These are phyloP conservation scores for Dentipellis sp. DNA, from an alignment of 768 basidiomycete genomes.

Conservation along the genomic window DNA sequence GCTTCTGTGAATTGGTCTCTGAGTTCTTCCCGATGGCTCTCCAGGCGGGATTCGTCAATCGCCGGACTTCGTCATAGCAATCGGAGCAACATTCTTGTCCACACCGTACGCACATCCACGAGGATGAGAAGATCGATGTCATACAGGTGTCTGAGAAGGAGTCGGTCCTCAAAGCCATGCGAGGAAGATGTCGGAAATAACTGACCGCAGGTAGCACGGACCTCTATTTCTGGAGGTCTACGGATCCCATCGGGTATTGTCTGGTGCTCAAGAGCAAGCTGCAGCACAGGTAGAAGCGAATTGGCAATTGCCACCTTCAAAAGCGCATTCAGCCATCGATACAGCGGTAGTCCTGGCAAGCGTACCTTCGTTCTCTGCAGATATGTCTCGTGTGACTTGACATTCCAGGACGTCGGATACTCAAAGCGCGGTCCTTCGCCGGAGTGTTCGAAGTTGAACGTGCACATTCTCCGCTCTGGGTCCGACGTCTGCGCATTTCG, in stretches of 20 bases:
- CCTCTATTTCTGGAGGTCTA: constrained; percentile 69
- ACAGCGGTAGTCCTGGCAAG: constrained; percentile 19
- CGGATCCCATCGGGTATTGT: constrained; percentile 48
- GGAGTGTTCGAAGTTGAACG: neutral
- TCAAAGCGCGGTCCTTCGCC: constrained; percentile 48
- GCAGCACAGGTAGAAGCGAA: constrained; percentile 58
- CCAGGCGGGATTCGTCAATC: constrained; percentile 47
- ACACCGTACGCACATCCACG: constrained; percentile 84
- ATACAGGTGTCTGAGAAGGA: constrained; percentile 71
- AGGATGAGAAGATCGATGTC: constrained; percentile 84
- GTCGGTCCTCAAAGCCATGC: constrained; percentile 7
- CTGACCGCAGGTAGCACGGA: constrained; percentile 79
- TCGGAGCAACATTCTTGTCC: constrained; percentile 85
- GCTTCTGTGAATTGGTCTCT: too few species aligned
- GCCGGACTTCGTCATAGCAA: constrained; percentile 63
- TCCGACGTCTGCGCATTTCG: constrained; percentile 37
- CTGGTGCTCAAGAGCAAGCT: constrained; percentile 56
- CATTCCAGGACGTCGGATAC: constrained; percentile 62
- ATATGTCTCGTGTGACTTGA: constrained; percentile 13
- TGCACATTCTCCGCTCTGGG: constrained; percentile 27
- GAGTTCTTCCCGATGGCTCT: too few species aligned
- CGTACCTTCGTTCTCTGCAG: neutral
- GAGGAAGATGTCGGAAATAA: neutral
- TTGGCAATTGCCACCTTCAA: constrained; percentile 41
- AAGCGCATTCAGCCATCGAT: too few species aligned